A percentile compares a stretch with the other conserved stretches of the same genome.
phyloP scores from a whole-genome alignment of 2,329 filamentous ascomycete species.

The Magnaporthales sp. region DNA sequence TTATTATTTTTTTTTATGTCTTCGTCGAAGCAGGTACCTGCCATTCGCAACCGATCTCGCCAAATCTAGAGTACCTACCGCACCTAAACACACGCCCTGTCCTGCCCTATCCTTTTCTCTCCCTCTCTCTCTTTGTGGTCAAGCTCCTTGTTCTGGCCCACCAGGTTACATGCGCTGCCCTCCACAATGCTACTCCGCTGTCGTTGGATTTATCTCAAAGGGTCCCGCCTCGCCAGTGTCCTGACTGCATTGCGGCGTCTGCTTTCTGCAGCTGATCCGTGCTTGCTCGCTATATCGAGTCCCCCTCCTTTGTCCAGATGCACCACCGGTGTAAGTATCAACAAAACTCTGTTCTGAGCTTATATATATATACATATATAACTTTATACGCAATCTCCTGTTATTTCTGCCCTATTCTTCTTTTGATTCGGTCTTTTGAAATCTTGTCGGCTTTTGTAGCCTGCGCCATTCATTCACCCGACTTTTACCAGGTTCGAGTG shows the following conservation, averaged over 20 bases:
- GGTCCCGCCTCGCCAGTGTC: slow-evolving; percentile 6
- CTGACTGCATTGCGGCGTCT: slow-evolving; percentile 21
- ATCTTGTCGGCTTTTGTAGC: neutral
- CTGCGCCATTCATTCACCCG: neutral
- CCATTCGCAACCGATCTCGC: neutral
- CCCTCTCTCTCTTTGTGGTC: neutral
- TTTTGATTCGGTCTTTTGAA: neutral
- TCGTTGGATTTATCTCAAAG: slow-evolving; percentile 19
- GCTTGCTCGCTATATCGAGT: neutral
- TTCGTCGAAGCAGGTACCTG: neutral
- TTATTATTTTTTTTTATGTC: neutral
- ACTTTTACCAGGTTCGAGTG: neutral
- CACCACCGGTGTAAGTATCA: neutral
- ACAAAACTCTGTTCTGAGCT: neutral
- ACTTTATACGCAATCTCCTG: neutral
- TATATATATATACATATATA: neutral
- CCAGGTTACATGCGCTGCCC: neutral
- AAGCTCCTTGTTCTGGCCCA: neutral
- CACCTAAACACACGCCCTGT: neutral
- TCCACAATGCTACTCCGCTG: slow-evolving; percentile 10
- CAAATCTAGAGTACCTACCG: neutral
- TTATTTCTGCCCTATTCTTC: neutral
- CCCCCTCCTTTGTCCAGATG: neutral
- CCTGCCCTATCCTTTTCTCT: neutral
- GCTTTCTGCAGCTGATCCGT: slow-evolving; percentile 17